These are phyloP conservation scores for Chrysanthemum lavandulifolium DNA, from an alignment of 129 eudicot species.

Conservation along the genomic window DNA sequence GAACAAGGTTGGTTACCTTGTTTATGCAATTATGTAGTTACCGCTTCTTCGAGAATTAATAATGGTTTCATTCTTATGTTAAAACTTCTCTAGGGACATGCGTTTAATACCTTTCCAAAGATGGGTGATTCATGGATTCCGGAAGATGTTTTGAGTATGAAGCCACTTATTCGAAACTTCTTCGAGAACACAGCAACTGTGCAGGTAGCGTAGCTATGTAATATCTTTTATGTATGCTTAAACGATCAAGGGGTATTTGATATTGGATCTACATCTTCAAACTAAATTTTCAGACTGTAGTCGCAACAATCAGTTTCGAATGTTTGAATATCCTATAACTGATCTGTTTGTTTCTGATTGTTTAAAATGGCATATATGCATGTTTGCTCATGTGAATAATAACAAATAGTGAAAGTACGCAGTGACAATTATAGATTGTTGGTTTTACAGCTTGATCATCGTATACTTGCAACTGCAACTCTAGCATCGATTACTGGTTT, in stretches of 20 bases:
- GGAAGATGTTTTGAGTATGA: conserved; percentile 75
- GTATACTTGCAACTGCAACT: conserved; percentile 85
- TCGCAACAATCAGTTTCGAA: not conserved
- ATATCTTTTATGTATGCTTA: not conserved
- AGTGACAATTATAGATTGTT: not conserved
- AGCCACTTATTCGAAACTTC: conserved; percentile 83
- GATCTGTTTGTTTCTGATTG: not conserved
- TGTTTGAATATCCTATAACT: not conserved
- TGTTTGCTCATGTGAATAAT: not conserved
- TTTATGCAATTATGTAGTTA: too few relatives aligned
- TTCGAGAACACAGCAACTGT: conserved; percentile 95
- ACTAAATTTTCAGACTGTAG: too few relatives aligned
- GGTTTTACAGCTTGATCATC: conserved; percentile 80
- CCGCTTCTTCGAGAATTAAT: not conserved
- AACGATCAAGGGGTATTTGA: too few relatives aligned
- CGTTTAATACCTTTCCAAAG: conserved; percentile 89
- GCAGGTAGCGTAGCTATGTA: conserved; percentile 49
- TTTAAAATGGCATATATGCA: not conserved
- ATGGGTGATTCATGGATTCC: conserved; percentile 99
- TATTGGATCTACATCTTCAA: too few relatives aligned
- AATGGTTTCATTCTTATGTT: not conserved
- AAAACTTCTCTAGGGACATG: conserved; percentile 64
- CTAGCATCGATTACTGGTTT: conserved; percentile 62
- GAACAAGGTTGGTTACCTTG: not conserved
- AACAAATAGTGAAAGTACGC: not conserved